A percentile compares a stretch with the other conserved stretches of the same genome.
Conservation (phyloP, 2,329 filamentous ascomycete genomes). For the Aureobasidium pullulans region DNA sequence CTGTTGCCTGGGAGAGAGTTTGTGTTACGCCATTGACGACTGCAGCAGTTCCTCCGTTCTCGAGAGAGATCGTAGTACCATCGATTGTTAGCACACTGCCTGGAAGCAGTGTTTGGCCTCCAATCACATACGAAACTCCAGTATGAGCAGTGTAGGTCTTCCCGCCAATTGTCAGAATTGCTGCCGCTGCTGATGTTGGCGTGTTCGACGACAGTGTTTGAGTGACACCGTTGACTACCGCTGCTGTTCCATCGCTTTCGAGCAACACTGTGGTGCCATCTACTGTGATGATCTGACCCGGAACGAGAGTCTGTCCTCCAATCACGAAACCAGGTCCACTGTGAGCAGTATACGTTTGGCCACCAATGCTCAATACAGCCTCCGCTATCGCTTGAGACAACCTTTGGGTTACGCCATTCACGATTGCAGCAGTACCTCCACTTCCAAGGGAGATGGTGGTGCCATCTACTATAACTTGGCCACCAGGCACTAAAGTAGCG, state of each 20-base stretch:
- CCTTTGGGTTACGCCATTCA: constrained; percentile 25
- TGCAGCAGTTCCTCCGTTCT: constrained; percentile 17
- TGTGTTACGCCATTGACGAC: constrained; percentile 29
- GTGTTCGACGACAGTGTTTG: constrained; percentile 11
- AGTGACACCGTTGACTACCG: constrained; percentile 31
- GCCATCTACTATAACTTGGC: constrained; percentile 18
- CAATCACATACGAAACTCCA: constrained; percentile 20
- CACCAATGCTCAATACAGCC: constrained; percentile 24
- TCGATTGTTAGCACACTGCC: constrained; percentile 19
- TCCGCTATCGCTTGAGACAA: constrained; percentile 17
- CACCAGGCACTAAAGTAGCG: constrained; percentile 20
- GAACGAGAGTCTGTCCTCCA: constrained; percentile 18
- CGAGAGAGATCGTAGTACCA: constrained; percentile 19
- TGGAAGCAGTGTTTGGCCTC: constrained; percentile 19
- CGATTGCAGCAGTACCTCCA: constrained; percentile 23
- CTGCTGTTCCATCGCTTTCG: neutral
- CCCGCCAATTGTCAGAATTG: constrained; percentile 11
- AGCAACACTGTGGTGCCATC: constrained; percentile 19
- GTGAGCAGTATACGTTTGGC: constrained; percentile 8
- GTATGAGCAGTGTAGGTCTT: constrained; percentile 9
- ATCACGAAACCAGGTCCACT: constrained; percentile 20
- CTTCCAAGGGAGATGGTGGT: constrained; percentile 18
- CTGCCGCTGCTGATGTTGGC: constrained; percentile 17
- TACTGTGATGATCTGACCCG: constrained; percentile 20
- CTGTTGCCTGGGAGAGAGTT: constrained; percentile 13